Conservation (phyloP, 2,329 filamentous ascomycete genomes). For the Penicillium sp. region DNA sequence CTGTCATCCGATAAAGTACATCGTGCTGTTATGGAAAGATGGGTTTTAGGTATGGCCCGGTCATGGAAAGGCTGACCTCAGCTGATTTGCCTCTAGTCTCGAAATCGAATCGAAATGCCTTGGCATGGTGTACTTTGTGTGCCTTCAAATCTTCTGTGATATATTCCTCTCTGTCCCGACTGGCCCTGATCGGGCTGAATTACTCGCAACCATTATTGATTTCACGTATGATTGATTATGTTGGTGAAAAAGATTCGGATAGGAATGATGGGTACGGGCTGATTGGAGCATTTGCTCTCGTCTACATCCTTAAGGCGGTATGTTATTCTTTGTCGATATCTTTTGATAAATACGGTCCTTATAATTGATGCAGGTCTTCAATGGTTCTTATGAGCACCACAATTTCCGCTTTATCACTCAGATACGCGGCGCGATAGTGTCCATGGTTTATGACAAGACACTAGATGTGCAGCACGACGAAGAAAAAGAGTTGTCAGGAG, state of each 20-base stretch:
- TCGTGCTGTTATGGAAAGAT: neutral
- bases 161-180: constrained; percentile 27
- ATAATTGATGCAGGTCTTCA: constrained; percentile 27
- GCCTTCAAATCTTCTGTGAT: constrained; percentile 23
- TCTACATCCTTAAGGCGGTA: constrained; percentile 42
- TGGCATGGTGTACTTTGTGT: constrained; percentile 4
- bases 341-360: neutral
- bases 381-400: constrained; percentile 39
- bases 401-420: constrained; percentile 42
- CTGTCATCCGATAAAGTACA: constrained; percentile 2
- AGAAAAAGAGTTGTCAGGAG: constrained; percentile 31
- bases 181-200: constrained; percentile 31
- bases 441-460: constrained; percentile 48
- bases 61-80: neutral
- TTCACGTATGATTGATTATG: constrained; percentile 31
- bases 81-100: neutral
- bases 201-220: constrained; percentile 37
- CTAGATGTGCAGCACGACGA: constrained; percentile 26
- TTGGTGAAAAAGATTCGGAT: constrained; percentile 22
- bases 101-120: constrained; percentile 4
- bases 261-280: constrained; percentile 38
- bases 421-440: constrained; percentile 40
- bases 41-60: neutral
- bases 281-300: constrained; percentile 40
- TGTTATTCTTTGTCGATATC: neutral